Percentiles rank a stretch among this genome's conserved stretches.
These are phyloP conservation scores for Aspergillus panamensis DNA, from an alignment of 495 filamentous ascomycete species.

Conservation along the genomic window DNA sequence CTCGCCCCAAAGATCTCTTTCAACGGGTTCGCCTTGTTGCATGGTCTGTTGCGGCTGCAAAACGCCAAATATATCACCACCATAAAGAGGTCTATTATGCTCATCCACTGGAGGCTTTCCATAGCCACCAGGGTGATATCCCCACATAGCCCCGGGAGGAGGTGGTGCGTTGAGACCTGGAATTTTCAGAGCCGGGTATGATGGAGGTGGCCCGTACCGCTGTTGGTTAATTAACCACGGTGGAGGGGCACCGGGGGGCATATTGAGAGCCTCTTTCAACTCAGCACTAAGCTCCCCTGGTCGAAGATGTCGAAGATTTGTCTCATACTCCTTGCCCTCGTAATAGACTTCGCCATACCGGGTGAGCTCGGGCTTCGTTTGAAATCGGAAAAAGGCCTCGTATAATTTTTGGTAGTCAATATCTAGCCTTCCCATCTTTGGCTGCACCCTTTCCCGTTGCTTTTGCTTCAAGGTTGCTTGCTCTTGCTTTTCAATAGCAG, in stretches of 20 bases:
- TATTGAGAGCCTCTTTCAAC: slow-evolving; percentile 88
- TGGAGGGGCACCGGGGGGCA: slow-evolving; percentile 88
- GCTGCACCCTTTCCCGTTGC: slow-evolving; percentile 88
- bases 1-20: slow-evolving; percentile 89
- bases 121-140: slow-evolving; percentile 92
- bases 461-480: slow-evolving; percentile 89
- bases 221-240: slow-evolving; percentile 98
- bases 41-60: slow-evolving; percentile 59
- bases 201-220: slow-evolving; percentile 86
- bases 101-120: slow-evolving; percentile 95
- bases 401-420: slow-evolving; percentile 98
- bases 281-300: slow-evolving; percentile 89
- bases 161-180: slow-evolving; percentile 94
- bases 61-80: slow-evolving; percentile 90
- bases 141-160: slow-evolving; percentile 91
- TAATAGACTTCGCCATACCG: slow-evolving; percentile 97
- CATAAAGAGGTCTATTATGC: slow-evolving; percentile 82
- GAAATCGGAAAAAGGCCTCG: slow-evolving; percentile 95
- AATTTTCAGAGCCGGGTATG: slow-evolving; percentile 88
- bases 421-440: slow-evolving; percentile 95
- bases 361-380: slow-evolving; percentile 91
- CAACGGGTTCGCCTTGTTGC: slow-evolving; percentile 73
- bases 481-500: slow-evolving; percentile 91
- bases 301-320: slow-evolving; percentile 82
- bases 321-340: slow-evolving; percentile 97